A percentile compares a stretch with the other conserved stretches of the same genome.
phyloP scores from a whole-genome alignment of 2,329 filamentous ascomycete genomes.

The Ceratocystis variospora region DNA sequence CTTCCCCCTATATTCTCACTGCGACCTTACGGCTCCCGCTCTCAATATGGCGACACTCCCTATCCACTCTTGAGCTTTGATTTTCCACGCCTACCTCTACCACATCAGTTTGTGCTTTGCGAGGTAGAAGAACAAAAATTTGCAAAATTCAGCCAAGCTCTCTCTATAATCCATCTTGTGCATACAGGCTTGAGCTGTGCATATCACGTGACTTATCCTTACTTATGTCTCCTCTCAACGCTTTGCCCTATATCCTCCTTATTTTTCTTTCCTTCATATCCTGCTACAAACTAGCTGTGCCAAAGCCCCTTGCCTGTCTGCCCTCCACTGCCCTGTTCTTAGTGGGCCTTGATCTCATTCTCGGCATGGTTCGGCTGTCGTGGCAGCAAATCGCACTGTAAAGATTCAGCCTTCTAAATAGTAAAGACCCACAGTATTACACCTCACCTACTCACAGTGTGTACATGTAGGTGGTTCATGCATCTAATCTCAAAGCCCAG shows the following conservation, averaged over 20 bases:
- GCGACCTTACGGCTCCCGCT: too few relatives aligned
- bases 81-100: too few relatives aligned
- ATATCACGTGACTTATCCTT: too few relatives aligned
- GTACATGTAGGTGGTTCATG: not conserved
- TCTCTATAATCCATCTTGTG: too few relatives aligned
- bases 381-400: not conserved
- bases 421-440: not conserved
- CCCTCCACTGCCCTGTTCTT: not conserved
- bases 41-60: too few relatives aligned
- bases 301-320: not conserved
- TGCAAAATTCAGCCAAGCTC: too few relatives aligned
- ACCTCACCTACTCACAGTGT: not conserved
- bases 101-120: too few relatives aligned
- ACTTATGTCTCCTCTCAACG: not conserved
- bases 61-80: too few relatives aligned
- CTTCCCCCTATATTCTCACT: too few relatives aligned
- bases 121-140: too few relatives aligned
- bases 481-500: slow-evolving; percentile 1
- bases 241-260: not conserved
- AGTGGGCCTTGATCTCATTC: slow-evolving; percentile 1
- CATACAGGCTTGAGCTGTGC: too few relatives aligned
- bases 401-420: too few relatives aligned
- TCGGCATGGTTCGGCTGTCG: not conserved
- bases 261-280: not conserved
- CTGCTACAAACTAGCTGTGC: not conserved